Base-by-base conservation (phyloP, 1,284 basidiomycete genomes). In the Hortiboletus rubellus region DNA sequence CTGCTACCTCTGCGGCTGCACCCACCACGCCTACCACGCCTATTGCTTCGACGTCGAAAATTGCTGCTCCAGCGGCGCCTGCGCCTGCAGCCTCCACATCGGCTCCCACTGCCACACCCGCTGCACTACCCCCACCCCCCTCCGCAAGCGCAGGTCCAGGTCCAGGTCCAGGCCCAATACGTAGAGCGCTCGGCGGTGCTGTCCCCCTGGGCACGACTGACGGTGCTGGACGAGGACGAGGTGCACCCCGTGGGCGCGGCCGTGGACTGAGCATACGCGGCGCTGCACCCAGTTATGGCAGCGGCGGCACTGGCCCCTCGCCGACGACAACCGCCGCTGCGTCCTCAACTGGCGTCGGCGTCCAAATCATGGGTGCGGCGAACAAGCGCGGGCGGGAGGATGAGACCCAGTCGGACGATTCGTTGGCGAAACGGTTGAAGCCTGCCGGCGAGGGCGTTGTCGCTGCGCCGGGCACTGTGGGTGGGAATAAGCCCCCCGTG, bases 401-500 rank as follows among this genome's bases (percentile, higher is more conserved):
- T 41, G 78, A 74, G 18, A 50, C 68, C 7, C 73, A 76, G 2
- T 60, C 71, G 0, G 85, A 85, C 36, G 84, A 85, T 62, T 83
- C 87, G 7, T 74, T 90, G 18, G 86, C 82, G 0, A 91, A 91
- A 66, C 81, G 89, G 40, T 62, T 89, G 58, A 91, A 89, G 69
- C 83, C 86, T 48, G 80, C 81, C 6, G 53, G 46, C 1, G 65
- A 63, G 17, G 51, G 44, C 3, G 17, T 18, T 22, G 36, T 54
- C 27, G 18, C 31, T 8, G 42, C 40, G 14, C 22, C 46, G 24
- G 46, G 44, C 15, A 44, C 53, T n/a, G 48, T 38, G 17, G 58
- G 57, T 12, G 54, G 55, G 15, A 61, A 43, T 46, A 75, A 72
- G 48, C 74, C 73, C 1, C 75, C 75, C 8, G 62, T 77, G 5